Evolutionary conservation across 495 filamentous ascomycete species (phyloP).

Genomic region (Penicillium lividum): DNA sequence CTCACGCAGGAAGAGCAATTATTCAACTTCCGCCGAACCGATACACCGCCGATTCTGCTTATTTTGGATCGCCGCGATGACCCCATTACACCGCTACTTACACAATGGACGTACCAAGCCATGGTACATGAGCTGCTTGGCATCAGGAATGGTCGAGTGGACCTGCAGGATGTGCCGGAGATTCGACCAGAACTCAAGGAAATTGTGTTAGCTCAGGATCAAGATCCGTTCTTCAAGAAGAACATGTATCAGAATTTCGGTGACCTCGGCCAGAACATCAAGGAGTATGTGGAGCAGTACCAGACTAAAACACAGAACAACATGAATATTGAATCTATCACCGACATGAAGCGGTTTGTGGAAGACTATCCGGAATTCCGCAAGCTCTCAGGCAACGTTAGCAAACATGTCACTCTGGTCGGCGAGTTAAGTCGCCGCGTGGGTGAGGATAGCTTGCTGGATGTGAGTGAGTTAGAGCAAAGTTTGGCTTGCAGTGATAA

Average conservation of each 20-base stretch:
- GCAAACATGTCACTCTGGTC: constrained; percentile 96
- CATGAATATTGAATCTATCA: constrained; percentile 92
- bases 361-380: constrained; percentile 98
- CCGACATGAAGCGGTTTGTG: constrained; percentile 98
- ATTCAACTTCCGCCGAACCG: constrained; percentile 93
- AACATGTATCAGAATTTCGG: constrained; percentile 99
- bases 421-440: constrained; percentile 88
- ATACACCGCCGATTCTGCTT: constrained; percentile 91
- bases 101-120: constrained; percentile 98
- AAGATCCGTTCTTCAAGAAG: constrained; percentile 99
- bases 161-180: constrained; percentile 83
- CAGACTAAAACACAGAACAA: constrained; percentile 91
- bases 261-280: constrained; percentile 95
- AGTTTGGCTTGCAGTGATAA: constrained; percentile 96
- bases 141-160: constrained; percentile 88
- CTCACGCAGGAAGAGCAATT: constrained; percentile 95
- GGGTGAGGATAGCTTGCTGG: constrained; percentile 78
- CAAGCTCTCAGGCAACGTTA: constrained; percentile 94
- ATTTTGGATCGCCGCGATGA: constrained; percentile 92
- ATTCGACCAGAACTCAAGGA: constrained; percentile 89
- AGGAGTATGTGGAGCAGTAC: constrained; percentile 97
- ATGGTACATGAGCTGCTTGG: constrained; percentile 98
- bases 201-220: constrained; percentile 94
- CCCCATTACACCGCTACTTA: constrained; percentile 91
- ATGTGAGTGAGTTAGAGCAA: constrained; percentile 95